phyloP scores from a whole-genome alignment of 768 basidiomycete genomes.

The Russula olivacea region DNA sequence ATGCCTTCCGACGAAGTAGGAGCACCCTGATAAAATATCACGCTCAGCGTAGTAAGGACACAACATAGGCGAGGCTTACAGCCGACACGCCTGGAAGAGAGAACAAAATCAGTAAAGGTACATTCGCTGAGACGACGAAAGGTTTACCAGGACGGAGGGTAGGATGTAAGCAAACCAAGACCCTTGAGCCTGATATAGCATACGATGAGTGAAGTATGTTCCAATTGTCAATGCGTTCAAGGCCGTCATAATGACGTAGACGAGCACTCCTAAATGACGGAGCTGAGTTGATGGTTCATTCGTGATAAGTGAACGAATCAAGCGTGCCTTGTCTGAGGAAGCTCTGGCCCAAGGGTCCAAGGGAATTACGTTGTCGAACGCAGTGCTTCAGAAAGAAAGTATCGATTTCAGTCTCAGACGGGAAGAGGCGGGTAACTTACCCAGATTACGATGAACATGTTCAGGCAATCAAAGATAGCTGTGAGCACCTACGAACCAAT shows the following conservation, averaged over 20 bases:
- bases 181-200: constrained; percentile 11
- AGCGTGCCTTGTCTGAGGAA: constrained; percentile 22
- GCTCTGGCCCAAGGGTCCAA: constrained; percentile 16
- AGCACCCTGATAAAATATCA: constrained; percentile 14
- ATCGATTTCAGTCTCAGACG: not conserved
- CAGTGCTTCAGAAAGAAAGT: constrained; percentile 11
- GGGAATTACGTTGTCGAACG: constrained; percentile 11
- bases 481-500: not conserved
- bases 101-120: not conserved
- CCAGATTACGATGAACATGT: constrained; percentile 11
- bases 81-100: constrained; percentile 13
- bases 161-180: constrained; percentile 23
- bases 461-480: constrained; percentile 14
- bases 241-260: constrained; percentile 21
- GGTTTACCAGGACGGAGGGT: constrained; percentile 19
- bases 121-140: not conserved
- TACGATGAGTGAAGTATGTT: constrained; percentile 19
- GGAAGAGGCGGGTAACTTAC: not conserved
- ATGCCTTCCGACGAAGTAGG: constrained; percentile 19
- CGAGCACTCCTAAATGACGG: constrained; percentile 16
- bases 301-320: not conserved
- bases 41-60: not conserved
- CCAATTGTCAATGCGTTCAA: constrained; percentile 23
- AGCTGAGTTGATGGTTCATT: not conserved
- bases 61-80: constrained; percentile 6